Evolutionary conservation across 2,329 filamentous ascomycete species (phyloP).

Genomic region (Chaetothyriales sp.): DNA sequence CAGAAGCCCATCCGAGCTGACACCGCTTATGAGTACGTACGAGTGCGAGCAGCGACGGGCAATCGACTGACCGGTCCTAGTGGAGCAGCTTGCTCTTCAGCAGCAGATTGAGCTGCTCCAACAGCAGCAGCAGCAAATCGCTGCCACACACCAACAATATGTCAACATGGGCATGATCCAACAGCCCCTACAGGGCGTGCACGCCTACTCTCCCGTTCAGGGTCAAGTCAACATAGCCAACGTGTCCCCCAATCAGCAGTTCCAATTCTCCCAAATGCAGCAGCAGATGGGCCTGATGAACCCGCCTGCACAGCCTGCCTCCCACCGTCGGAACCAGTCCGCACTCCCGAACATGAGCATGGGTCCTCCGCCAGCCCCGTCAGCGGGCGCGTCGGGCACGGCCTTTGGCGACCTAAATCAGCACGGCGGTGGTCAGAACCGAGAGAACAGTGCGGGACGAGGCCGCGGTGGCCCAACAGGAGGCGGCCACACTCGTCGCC

Average conservation of each 20-base stretch:
- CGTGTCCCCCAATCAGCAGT: constrained; percentile 61
- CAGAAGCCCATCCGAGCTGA: constrained; percentile 92
- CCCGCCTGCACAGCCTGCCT: constrained; percentile 60
- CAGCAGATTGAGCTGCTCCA: constrained; percentile 96
- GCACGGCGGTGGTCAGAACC: constrained; percentile 51
- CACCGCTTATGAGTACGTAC: constrained; percentile 88
- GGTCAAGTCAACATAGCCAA: constrained; percentile 55
- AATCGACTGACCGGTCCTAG: constrained; percentile 32
- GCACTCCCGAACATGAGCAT: constrained; percentile 85
- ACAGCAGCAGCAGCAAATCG: constrained; percentile 95
- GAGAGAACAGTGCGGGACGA: constrained; percentile 59
- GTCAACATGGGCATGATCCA: constrained; percentile 93
- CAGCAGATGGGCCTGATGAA: constrained; percentile 58
- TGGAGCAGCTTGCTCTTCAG: constrained; percentile 95
- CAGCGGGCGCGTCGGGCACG: constrained; percentile 67
- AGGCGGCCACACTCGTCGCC: constrained; percentile 76
- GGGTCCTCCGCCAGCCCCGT: constrained; percentile 83
- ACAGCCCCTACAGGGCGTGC: constrained; percentile 61
- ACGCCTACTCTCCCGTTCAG: constrained; percentile 64
- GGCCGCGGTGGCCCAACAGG: constrained; percentile 59
- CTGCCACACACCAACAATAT: constrained; percentile 92
- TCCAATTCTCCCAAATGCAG: constrained; percentile 72
- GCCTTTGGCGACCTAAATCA: constrained; percentile 67
- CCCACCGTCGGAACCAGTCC: constrained; percentile 96
- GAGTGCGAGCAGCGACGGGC: not conserved